A percentile compares a stretch with the other conserved stretches of the same genome.
Conservation (phyloP, 2,329 filamentous ascomycete species). For the Microdochium trichocladiopsis region DNA sequence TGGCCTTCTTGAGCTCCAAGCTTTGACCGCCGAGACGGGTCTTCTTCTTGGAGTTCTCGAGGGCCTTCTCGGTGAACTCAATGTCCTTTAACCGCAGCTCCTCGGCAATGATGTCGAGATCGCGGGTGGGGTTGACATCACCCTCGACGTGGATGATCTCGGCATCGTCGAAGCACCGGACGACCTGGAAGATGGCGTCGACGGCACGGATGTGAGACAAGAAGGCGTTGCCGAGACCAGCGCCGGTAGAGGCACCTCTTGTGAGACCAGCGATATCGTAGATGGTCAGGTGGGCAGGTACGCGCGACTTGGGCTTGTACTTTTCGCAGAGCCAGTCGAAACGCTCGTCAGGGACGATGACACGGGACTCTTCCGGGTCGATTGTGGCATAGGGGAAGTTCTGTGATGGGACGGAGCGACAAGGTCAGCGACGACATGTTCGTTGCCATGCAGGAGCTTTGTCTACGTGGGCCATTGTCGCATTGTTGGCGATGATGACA, state of each 20-base stretch:
- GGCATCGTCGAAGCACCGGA: slow-evolving; percentile 95
- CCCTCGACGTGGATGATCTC: slow-evolving; percentile 99
- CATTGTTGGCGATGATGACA: slow-evolving; percentile 19
- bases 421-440: slow-evolving; percentile 17
- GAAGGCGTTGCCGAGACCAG: slow-evolving; percentile 95
- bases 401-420: slow-evolving; percentile 28
- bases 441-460: not conserved
- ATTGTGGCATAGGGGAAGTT: slow-evolving; percentile 99
- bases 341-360: slow-evolving; percentile 91
- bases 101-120: slow-evolving; percentile 94
- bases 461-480: slow-evolving; percentile 11
- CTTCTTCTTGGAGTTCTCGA: slow-evolving; percentile 89
- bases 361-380: slow-evolving; percentile 94
- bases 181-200: slow-evolving; percentile 96
- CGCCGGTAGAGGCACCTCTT: slow-evolving; percentile 91
- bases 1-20: slow-evolving; percentile 95
- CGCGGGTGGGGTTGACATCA: slow-evolving; percentile 90
- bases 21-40: slow-evolving; percentile 90
- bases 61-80: slow-evolving; percentile 93
- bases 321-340: slow-evolving; percentile 95
- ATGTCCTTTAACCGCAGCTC: slow-evolving; percentile 97
- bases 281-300: slow-evolving; percentile 96
- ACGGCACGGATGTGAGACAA: slow-evolving; percentile 97
- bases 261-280: slow-evolving; percentile 98
- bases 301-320: slow-evolving; percentile 94